Evolutionary conservation across 768 basidiomycete genomes (phyloP).

Genomic region (Amanita pallidorosea): DNA sequence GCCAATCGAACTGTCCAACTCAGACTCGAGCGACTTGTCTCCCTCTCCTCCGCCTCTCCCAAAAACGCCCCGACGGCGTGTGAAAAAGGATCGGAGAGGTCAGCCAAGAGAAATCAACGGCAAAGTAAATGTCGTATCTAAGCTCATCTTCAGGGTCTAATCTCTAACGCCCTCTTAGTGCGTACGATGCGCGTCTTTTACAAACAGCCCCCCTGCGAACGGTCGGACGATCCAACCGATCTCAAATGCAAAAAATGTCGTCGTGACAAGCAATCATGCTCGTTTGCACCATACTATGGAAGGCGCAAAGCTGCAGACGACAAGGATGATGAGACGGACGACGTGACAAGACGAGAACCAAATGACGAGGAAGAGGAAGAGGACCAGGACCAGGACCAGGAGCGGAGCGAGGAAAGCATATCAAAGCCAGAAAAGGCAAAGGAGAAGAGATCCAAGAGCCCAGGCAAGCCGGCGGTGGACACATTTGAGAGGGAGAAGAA

Average conservation of each 20-base stretch:
- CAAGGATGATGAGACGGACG: not conserved
- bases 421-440: not conserved
- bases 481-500: not conserved
- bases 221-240: not conserved
- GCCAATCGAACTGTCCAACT: not conserved
- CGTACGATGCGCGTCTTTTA: constrained; percentile 1
- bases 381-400: not conserved
- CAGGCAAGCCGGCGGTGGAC: no score
- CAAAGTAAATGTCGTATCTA: not conserved
- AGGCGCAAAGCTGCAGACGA: not conserved
- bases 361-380: not conserved
- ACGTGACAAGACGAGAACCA: not conserved
- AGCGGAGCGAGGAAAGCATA: not conserved
- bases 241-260: constrained; percentile 2
- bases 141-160: not conserved
- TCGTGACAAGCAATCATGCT: constrained; percentile 3
- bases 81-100: not conserved
- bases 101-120: not conserved
- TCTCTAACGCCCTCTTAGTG: not conserved
- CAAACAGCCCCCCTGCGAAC: not conserved
- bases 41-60: no score
- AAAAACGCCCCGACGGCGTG: not conserved
- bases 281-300: not conserved
- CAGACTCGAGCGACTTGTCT: not conserved
- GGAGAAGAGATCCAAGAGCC: no score